Conservation (phyloP, 176 grass and related monocot genomes). For the Ananas comosus region DNA sequence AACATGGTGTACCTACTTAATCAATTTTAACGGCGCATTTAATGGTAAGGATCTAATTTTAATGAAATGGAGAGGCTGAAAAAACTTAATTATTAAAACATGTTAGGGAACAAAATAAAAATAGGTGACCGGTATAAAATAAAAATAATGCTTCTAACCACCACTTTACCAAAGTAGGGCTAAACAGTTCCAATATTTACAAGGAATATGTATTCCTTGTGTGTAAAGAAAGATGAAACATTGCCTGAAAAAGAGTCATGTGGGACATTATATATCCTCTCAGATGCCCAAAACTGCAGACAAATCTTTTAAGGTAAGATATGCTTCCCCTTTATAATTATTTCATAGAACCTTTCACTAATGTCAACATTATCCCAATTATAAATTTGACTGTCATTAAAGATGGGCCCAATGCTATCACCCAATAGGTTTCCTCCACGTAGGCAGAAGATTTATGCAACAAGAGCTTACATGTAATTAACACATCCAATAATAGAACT, state of each 20-base stretch:
- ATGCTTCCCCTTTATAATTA: constrained; percentile 58
- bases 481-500: neutral
- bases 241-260: constrained; percentile 32
- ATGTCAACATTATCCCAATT: constrained; percentile 44
- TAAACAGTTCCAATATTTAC: neutral
- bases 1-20: too few species aligned
- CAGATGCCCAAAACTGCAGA: constrained; percentile 64
- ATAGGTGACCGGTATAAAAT: neutral
- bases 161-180: neutral
- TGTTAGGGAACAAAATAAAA: too few species aligned
- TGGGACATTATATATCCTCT: constrained; percentile 42
- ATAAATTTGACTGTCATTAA: constrained; percentile 33
- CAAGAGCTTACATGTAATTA: neutral
- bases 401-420: too few species aligned
- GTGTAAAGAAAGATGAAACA: constrained; percentile 24
- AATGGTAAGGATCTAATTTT: too few species aligned
- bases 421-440: too few species aligned
- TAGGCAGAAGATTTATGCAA: too few species aligned
- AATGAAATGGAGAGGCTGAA: too few species aligned
- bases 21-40: too few species aligned
- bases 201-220: constrained; percentile 12
- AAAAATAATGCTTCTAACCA: neutral
- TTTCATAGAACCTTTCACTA: constrained; percentile 41
- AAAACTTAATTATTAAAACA: too few species aligned
- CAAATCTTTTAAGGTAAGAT: constrained; percentile 66